phyloP scores from a whole-genome alignment of 176 grass and related monocot species.

The Puccinellia tenuiflora region DNA sequence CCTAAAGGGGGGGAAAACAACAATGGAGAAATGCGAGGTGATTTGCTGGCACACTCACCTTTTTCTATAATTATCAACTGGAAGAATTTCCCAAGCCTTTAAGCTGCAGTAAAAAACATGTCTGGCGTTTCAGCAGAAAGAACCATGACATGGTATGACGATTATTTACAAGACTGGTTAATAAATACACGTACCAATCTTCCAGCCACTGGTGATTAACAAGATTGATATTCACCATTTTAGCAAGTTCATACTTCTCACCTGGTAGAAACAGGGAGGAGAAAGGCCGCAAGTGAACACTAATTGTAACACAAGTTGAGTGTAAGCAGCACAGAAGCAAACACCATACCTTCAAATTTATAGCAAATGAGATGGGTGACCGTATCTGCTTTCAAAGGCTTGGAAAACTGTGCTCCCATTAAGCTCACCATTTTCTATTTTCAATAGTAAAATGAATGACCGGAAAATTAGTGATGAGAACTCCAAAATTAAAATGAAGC shows the following conservation, averaged over 20 bases:
- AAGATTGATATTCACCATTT: slow-evolving; percentile 75
- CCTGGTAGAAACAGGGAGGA: slow-evolving; percentile 30
- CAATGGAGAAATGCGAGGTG: background rate
- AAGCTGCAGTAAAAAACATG: slow-evolving; percentile 45
- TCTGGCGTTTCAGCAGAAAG: background rate
- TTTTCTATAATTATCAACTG: slow-evolving; percentile 62
- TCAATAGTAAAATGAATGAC: slow-evolving; percentile 17
- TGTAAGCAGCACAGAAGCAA: slow-evolving; percentile 4
- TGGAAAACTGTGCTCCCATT: slow-evolving; percentile 90
- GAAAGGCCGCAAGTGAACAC: background rate
- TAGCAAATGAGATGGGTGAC: slow-evolving; percentile 93
- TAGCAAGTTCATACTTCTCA: slow-evolving; percentile 83
- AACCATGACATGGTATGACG: background rate
- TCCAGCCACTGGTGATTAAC: slow-evolving; percentile 87
- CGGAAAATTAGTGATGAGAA: background rate
- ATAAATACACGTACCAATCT: slow-evolving; percentile 53
- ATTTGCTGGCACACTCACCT: slow-evolving; percentile 33
- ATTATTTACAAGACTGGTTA: background rate
- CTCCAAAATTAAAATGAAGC: background rate
- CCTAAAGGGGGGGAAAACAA: background rate
- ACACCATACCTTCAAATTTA: slow-evolving; percentile 69
- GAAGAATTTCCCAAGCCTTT: slow-evolving; percentile 77
- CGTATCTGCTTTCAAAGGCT: slow-evolving; percentile 54
- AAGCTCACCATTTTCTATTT: slow-evolving; percentile 85
- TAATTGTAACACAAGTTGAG: background rate